These are phyloP conservation scores for Schizopora paradoxa DNA, from an alignment of 1,284 basidiomycete species.

Conservation along the genomic window DNA sequence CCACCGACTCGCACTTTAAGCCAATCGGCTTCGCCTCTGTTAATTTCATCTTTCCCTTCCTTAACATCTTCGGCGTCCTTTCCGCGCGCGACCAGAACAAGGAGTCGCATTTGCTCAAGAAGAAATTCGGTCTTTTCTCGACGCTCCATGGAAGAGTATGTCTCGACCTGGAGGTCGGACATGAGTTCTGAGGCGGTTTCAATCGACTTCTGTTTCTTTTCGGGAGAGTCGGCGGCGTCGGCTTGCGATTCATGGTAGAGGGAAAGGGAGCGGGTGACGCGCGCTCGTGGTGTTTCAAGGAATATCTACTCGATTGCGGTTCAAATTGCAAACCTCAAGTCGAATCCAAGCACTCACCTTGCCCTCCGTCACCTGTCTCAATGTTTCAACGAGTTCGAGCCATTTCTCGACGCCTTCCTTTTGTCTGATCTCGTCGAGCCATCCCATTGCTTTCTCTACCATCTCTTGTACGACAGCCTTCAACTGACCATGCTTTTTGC, in stretches of 20 bases:
- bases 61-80: slow-evolving; percentile 59
- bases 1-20: slow-evolving; percentile 87
- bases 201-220: slow-evolving; percentile 55
- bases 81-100: slow-evolving; percentile 64
- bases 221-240: slow-evolving; percentile 39
- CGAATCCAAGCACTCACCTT: slow-evolving; percentile 55
- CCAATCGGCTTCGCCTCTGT: slow-evolving; percentile 82
- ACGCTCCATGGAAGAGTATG: slow-evolving; percentile 97
- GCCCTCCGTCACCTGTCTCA: slow-evolving; percentile 92
- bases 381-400: slow-evolving; percentile 84
- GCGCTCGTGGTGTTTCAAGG: slow-evolving; percentile 93
- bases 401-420: slow-evolving; percentile 69
- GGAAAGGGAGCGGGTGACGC: slow-evolving; percentile 83
- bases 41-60: slow-evolving; percentile 46
- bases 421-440: slow-evolving; percentile 70
- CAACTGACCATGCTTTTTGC: slow-evolving; percentile 97
- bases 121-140: slow-evolving; percentile 98
- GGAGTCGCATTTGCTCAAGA: slow-evolving; percentile 93
- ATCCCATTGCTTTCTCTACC: slow-evolving; percentile 81
- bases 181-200: slow-evolving; percentile 85
- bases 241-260: slow-evolving; percentile 68
- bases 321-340: not conserved
- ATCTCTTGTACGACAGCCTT: slow-evolving; percentile 88
- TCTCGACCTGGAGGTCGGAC: slow-evolving; percentile 96
- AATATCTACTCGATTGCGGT: slow-evolving; percentile 66